Conservation (phyloP, 2,329 filamentous ascomycete species). For the Pestalotiopsis fici region DNA sequence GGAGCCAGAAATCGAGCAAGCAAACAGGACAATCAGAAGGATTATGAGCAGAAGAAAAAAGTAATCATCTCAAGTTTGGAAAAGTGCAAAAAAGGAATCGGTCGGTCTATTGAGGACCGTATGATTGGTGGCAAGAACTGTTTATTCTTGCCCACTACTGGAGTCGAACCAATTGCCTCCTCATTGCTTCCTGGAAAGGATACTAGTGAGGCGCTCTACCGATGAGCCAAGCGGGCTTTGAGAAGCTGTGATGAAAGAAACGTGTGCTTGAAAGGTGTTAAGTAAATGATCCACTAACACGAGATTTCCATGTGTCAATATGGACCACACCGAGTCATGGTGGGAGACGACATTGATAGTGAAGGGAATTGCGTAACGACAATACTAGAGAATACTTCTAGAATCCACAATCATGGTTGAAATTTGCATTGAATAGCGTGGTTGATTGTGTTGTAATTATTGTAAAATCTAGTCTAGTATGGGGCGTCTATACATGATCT, state of each 20-base stretch:
- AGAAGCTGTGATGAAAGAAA: not conserved
- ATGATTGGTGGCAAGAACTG: not conserved
- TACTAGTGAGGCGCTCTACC: not conserved
- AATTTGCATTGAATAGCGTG: too few species aligned
- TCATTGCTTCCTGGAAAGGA: not conserved
- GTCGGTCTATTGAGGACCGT: not conserved
- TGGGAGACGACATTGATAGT: not conserved
- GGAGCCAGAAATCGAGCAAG: too few species aligned
- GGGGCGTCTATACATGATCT: not conserved
- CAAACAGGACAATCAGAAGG: too few species aligned
- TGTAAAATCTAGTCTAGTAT: not conserved
- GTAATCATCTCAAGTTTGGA: not conserved
- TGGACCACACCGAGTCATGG: not conserved
- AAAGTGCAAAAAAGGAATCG: not conserved
- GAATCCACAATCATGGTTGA: too few species aligned
- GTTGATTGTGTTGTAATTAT: not conserved
- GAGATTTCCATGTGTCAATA: not conserved
- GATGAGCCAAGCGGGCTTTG: not conserved
- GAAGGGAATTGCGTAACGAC: not conserved
- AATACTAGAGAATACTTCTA: too few species aligned
- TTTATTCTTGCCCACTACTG: not conserved
- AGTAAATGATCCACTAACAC: not conserved
- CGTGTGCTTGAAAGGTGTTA: not conserved
- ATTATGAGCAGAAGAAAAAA: not conserved
- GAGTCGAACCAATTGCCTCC: not conserved